Evolutionary conservation across 2,329 filamentous ascomycete species (phyloP), one percentile per base, ranked within the genome.

Genomic region (Bipolaris bicolor): DNA sequence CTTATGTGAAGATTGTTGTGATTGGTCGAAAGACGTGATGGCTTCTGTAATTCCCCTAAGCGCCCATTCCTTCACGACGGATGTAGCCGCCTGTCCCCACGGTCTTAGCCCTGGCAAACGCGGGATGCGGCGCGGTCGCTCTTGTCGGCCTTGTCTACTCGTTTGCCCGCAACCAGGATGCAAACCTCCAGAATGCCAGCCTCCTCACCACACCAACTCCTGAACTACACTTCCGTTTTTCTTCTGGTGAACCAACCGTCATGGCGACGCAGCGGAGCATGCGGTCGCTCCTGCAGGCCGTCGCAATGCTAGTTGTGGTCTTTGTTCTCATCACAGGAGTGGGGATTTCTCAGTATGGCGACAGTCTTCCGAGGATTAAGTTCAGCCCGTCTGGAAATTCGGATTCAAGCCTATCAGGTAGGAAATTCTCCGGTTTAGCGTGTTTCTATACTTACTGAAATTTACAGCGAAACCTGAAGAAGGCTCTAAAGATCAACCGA

Each of bases 291-390:
- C 37, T 65, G 34, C 55, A 61, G 41, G 43, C 56, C 44, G 40
- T 65, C 39, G 44, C 55, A 16, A 46, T 65, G 46, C 55, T 66
- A 20, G 40, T 48, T 36, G 29, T 50, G 3, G 44, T 63, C 20
- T 54, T 60, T 34, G 15, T 66, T 39, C 43, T 66, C n/a, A 11
- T 57, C 22, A 41, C 59, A 36, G 57, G 52, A 39, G 60, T 60
- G 11, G 56, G 58, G 1, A 57, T 54, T 34, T 58, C 55, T 26
- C 53, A 34, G 20, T 55, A 65, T 43, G 54, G 62, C 39, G 40
- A 61, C 24, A 10, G 33, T 40, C 36, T 54, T 5, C 57, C 53
- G 24, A 18, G 31, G 41, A 57, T 40, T 26, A 49, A 49, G 9
- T 44, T 53, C n/a, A 49, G 44, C 16, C 52, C 49, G 16, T 57